Evolutionary conservation across 192 early-diverging fungal species (phyloP).

Genomic region (Rhizophagus sp.): DNA sequence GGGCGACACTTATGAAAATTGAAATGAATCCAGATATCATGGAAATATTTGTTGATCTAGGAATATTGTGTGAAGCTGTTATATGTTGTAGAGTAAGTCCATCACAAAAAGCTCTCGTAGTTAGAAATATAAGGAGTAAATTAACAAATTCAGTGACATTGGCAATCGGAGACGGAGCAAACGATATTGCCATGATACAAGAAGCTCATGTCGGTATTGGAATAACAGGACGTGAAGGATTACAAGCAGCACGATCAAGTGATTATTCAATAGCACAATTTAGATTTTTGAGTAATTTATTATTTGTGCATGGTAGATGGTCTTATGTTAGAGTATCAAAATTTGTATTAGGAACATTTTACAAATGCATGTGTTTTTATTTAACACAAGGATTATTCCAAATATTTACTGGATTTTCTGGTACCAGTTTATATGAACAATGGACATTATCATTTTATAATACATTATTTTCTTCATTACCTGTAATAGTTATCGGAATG

Average conservation of each 20-base stretch:
- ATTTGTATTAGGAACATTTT: conserved; percentile 84
- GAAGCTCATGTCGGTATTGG: conserved; percentile 92
- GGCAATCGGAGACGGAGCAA: conserved; percentile 92
- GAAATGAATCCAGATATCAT: conserved; percentile 54
- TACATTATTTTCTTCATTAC: conserved; percentile 78
- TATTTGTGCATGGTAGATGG: conserved; percentile 89
- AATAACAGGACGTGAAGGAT: conserved; percentile 85
- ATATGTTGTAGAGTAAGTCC: conserved; percentile 92
- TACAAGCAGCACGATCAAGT: conserved; percentile 81
- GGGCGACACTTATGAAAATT: conserved; percentile 43
- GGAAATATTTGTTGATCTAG: conserved; percentile 71
- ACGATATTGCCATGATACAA: conserved; percentile 96
- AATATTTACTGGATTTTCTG: conserved; percentile 74
- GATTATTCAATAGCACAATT: conserved; percentile 95
- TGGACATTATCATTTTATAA: conserved; percentile 84
- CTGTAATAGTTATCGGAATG: conserved; percentile 76
- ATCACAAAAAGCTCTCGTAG: conserved; percentile 86
- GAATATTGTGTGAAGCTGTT: conserved; percentile 73
- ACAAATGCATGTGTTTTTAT: conserved; percentile 85
- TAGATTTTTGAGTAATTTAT: conserved; percentile 73
- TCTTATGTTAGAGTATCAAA: conserved; percentile 80
- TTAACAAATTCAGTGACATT: conserved; percentile 59
- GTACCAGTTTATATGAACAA: conserved; percentile 72
- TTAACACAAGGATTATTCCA: conserved; percentile 75
- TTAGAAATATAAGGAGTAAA: conserved; percentile 62